phyloP scores from a whole-genome alignment of 768 basidiomycete genomes.

The Amanita inopinata region DNA sequence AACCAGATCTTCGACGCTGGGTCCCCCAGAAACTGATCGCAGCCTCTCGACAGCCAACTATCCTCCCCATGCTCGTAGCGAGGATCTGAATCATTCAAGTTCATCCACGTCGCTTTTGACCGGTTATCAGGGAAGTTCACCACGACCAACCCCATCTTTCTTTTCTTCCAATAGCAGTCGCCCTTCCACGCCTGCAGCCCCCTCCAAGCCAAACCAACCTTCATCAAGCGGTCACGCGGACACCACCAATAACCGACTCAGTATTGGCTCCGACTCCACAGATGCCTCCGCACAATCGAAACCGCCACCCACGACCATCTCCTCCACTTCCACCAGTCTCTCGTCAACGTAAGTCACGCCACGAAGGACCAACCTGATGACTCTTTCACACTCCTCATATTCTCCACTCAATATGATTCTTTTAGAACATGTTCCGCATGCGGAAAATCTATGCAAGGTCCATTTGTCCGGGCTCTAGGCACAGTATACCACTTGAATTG shows the following conservation, averaged over 20 bases:
- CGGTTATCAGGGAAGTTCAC: slow-evolving; percentile 17
- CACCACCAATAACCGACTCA: slow-evolving; percentile 35
- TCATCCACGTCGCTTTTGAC: slow-evolving; percentile 19
- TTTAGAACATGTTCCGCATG: slow-evolving; percentile 67
- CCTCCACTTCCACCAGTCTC: slow-evolving; percentile 47
- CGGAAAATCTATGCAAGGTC: slow-evolving; percentile 80
- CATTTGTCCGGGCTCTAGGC: slow-evolving; percentile 91
- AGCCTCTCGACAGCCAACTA: slow-evolving; percentile 28
- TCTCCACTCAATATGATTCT: slow-evolving; percentile 18
- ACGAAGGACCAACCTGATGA: neutral
- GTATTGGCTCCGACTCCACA: slow-evolving; percentile 40
- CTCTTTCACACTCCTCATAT: slow-evolving; percentile 6
- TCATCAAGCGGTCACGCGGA: slow-evolving; percentile 48
- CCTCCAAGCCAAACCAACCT: slow-evolving; percentile 34
- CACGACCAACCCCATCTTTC: slow-evolving; percentile 12
- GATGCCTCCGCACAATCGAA: slow-evolving; percentile 39
- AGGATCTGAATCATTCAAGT: slow-evolving; percentile 55
- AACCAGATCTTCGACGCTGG: slow-evolving; percentile 56
- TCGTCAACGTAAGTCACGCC: slow-evolving; percentile 47
- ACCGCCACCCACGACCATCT: slow-evolving; percentile 40
- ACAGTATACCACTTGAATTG: slow-evolving; percentile 95
- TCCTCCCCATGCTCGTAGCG: slow-evolving; percentile 50
- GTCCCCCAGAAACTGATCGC: slow-evolving; percentile 45
- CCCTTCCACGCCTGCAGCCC: slow-evolving; percentile 48
- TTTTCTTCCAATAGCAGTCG: slow-evolving; percentile 33